Base-by-base conservation (phyloP, 768 basidiomycete genomes). In the Agaricus blazei region DNA sequence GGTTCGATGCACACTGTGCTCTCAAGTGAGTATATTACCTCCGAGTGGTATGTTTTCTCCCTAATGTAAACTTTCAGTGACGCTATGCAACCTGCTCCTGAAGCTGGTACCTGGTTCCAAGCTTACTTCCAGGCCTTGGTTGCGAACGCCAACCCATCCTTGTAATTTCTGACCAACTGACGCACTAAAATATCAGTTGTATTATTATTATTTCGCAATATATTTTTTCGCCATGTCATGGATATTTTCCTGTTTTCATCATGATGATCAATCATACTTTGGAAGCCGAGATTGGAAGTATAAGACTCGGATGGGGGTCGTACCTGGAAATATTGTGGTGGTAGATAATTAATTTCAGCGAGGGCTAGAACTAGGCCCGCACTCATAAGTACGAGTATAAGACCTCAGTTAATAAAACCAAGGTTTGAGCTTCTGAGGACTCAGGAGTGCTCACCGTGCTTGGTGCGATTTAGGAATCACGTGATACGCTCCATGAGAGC, bases 21-120 rank as follows among this genome's bases (percentile, higher is more conserved):
- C 67, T 64, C 54, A 66, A 71, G 79, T 81, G 63, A 65, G 78
- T 74, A n/a, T 38, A 14, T 19, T 45, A 5, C 42, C 23, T 34
- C 23, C 31, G 7, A 51, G 12, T 37, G 11, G 26, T 43, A 15
- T 28, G n/a, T 46, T 19, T 34, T 52, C 54, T 48, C 24, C 44
- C 47, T 60, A 42, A 61, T 40, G 24, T 26, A 29, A 9, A 15
- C 42, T 47, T 63, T 3, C 57, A 79, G 80, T 51, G 82, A 83
- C 64, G 80, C 82, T 50, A 65, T 68, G 41, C 71, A 75, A 57
- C 79, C 79, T 48, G 80, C 83, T 9, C 83, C 83, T 31, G 80
- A 84, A 65, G 83, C 83, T 48, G 83, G 83, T 31, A 75, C 78
- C 42, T 85, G 84, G 83, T 84, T 84, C 82, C 82, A 85, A 72